These are phyloP conservation scores for Tillandsia fasciculata DNA, from an alignment of 176 grass and related monocot genomes.

Conservation along the genomic window DNA sequence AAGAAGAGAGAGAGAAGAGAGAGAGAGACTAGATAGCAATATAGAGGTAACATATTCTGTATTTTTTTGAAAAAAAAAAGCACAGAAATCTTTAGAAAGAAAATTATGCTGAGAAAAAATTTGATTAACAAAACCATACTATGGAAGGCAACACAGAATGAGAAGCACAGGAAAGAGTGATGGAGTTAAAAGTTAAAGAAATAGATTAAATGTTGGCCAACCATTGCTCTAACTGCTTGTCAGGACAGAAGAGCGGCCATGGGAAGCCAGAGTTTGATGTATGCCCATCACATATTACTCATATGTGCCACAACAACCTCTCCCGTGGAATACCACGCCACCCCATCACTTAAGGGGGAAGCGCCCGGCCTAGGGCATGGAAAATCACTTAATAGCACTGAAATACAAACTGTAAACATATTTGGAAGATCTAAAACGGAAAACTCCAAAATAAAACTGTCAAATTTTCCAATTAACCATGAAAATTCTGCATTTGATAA, in stretches of 20 bases:
- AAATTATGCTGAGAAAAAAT: too few relatives aligned
- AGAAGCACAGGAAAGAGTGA: background rate
- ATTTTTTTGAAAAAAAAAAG: too few relatives aligned
- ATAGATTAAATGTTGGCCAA: background rate
- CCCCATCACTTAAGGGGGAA: slow-evolving; percentile 42
- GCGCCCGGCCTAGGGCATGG: slow-evolving; percentile 34
- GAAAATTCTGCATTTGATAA: background rate
- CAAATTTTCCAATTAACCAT: background rate
- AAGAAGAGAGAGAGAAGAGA: too few relatives aligned
- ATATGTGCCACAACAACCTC: slow-evolving; percentile 68
- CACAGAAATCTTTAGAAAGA: too few relatives aligned
- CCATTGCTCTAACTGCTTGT: slow-evolving; percentile 3
- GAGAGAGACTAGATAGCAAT: too few relatives aligned
- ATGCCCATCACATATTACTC: slow-evolving; percentile 68
- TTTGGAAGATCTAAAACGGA: background rate
- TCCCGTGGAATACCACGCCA: slow-evolving; percentile 41
- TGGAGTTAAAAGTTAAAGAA: background rate
- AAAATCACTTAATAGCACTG: slow-evolving; percentile 1
- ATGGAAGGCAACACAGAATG: background rate
- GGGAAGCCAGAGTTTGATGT: slow-evolving; percentile 35
- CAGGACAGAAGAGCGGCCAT: slow-evolving; percentile 25
- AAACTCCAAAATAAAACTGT: slow-evolving; percentile 1
- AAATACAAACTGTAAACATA: background rate
- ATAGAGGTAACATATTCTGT: too few relatives aligned
- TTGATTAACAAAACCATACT: background rate